Evolutionary conservation across 805 yeast species (phyloP).

Genomic region (Starmerella stellata): DNA sequence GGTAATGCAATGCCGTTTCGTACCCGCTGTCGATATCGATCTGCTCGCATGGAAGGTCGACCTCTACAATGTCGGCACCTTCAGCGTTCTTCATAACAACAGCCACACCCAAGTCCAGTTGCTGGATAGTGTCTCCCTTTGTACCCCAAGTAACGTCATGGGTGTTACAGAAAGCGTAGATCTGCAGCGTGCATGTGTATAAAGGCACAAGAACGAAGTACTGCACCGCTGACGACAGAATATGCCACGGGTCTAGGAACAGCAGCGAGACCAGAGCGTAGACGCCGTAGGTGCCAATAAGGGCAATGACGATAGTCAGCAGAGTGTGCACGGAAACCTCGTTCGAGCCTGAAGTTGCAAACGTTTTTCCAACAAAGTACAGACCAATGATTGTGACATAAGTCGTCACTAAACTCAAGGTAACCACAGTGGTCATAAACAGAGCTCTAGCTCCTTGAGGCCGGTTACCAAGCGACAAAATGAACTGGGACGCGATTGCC

Average conservation of each 20-base stretch:
- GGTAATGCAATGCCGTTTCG: slow-evolving; percentile 51
- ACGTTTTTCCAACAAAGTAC: slow-evolving; percentile 48
- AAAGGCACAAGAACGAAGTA: slow-evolving; percentile 81
- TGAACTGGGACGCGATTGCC: slow-evolving; percentile 69
- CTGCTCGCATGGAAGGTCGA: slow-evolving; percentile 53
- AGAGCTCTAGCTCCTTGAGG: slow-evolving; percentile 87
- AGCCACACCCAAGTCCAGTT: slow-evolving; percentile 58
- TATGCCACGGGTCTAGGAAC: slow-evolving; percentile 93
- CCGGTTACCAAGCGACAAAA: slow-evolving; percentile 89
- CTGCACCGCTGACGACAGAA: slow-evolving; percentile 68
- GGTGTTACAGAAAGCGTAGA: slow-evolving; percentile 92
- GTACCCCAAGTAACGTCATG: slow-evolving; percentile 99
- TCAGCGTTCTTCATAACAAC: slow-evolving; percentile 55
- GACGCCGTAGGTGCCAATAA: slow-evolving; percentile 80
- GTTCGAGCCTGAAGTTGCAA: slow-evolving; percentile 22
- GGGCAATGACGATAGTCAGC: slow-evolving; percentile 57
- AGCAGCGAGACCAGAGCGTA: slow-evolving; percentile 65
- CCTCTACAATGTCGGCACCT: slow-evolving; percentile 68
- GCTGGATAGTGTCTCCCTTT: slow-evolving; percentile 71
- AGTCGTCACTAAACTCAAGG: slow-evolving; percentile 59
- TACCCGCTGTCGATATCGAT: slow-evolving; percentile 68
- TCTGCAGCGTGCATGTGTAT: slow-evolving; percentile 79
- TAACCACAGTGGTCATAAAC: slow-evolving; percentile 52
- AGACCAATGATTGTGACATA: slow-evolving; percentile 73
- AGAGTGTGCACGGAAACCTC: slow-evolving; percentile 28